Base-by-base conservation (phyloP, 768 basidiomycete genomes). In the Lentinus tigrinus region DNA sequence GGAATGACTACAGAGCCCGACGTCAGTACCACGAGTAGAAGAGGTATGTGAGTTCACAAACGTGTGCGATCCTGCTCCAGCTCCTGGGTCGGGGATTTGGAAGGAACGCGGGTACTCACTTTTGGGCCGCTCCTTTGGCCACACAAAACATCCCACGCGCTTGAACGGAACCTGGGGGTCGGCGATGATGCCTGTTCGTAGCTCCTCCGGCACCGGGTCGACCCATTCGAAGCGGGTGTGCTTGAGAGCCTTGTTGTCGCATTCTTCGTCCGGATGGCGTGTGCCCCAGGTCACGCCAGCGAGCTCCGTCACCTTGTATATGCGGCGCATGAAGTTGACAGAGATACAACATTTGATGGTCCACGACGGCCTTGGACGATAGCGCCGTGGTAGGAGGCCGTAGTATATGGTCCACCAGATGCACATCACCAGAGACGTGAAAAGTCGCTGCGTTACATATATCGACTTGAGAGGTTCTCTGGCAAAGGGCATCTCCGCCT, bases 281-380 rank as follows among this genome's bases (percentile, higher is more conserved):
- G 81, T 81, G 39, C 75, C 76, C 77, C 79, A 82, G 9, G 80
- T 82, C 19, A 84, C 81, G 24, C 82, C 82, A 36, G 81, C 82
- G 16, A 81, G 77, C 62, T 84, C 81, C 13, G 81, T 81, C 51
- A 84, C 77, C 61, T 74, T 78, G 74, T 73, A 81, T 11, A 84
- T 77, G 36, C 81, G 75, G 36, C 79, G 75, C 0, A 77, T 81
- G 63, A 82, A 84, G 60, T 79, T 78, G 63, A 82, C 79, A 54
- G 77, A 72, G 61, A 84, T 66, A 40, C 81, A 74, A 67, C 82
- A 81, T 26, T 72, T 71, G 39, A 84, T 59, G 9, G 75, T 76
- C 81, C 81, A 83, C 0, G 80, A 81, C 21, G 72, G 63, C 3
- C 81, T 74, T n/a, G 82, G 81, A 21, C 81, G 74, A 40, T 65